Evolutionary conservation across 1,284 basidiomycete species (phyloP), one percentile per base, ranked within the genome.

Genomic region (Cutaneotrichosporon mucoides): DNA sequence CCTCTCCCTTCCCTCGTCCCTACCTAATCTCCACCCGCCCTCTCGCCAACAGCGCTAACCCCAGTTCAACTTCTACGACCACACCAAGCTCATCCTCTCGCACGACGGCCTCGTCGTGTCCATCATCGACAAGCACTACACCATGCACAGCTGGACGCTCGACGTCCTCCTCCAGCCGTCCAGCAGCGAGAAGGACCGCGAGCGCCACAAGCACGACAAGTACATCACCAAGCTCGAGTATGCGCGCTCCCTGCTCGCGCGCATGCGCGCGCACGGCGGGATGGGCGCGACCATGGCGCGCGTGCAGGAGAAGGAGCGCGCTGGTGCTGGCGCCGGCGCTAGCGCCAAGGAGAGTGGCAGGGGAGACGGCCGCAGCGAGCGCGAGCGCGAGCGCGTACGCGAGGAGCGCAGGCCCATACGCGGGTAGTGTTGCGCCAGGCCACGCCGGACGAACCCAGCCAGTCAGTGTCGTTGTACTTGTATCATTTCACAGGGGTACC

Each of bases 11-110:
- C 24, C 24, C 24, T 24, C 24, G 24, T 24, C 24, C 24, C 24
- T 24, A 24, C 24, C 24, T 24, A 24, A 24, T 24, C 24, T 24
- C 24, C 24, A 24, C 24, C 24, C 24, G 24, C 24, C 24, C 24
- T 24, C 24, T 24, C 24, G 24, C 24, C 24, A 24, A 24, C 24
- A 24, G 24, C 24, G 38, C 42, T 38, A 24, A 57, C 56, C 36
- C 36, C 50, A 64, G 90, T 95, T 98, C 84, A 99, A 98, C 82
- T 98, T 97, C 76, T 92, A 91, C 79, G 95, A 99, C 79, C 95
- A 99, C 80, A 89, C 90, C 43, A 99, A 99, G 77, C 80, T 98
- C 59, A 87, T 99, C 62, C 81, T 98, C 55, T 92, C 91, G 6
- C 84, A 85, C 2, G 82, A 87, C 38, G 94, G 89, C 1, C 81